Evolutionary conservation across 495 filamentous ascomycete genomes (phyloP), one percentile per base, ranked within the genome.

Genomic region (Aspergillus ostianus): DNA sequence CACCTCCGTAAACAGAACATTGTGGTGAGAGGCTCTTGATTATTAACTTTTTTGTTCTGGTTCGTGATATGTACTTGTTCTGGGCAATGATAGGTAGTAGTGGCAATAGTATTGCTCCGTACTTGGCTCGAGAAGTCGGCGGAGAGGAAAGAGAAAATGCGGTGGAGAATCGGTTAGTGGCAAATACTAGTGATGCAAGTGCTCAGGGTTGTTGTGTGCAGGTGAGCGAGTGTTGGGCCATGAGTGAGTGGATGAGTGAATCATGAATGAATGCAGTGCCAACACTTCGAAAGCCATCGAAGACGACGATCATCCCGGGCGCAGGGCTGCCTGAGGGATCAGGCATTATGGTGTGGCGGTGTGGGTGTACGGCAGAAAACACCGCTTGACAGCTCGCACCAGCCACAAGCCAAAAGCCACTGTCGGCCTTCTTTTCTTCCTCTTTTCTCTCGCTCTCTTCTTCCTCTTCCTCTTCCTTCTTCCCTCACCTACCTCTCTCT

Each of bases 1-100:
- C 74, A 90, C 89, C 89, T 92, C 68, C 90, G 80, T 32, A 94
- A 82, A 77, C 90, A 94, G 67, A 93, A 94, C 90, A 94, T 92
- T 61, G 53, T 72, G 68, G 36, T 56, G 53, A 53, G 47, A 41
- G 36, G n/a, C 2, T 26, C 23, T 26, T 26, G 23, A n/a, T 26
- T 26, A 26, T 2, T 26, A 26, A 26, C 4, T 26, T 55, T 57
- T 49, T 44, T n/a, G n/a, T n/a, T 29, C 30, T 30, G 50, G 51
- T 46, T 18, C 8, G 1, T 0, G 27, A 51, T 44, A 17, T 21
- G 36, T 41, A 41, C 36, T 41, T 41, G 3, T 41, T 41, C 13
- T 15, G 10, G 36, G 29, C 29, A 7, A 32, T n/a, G n/a, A n/a
- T n/a, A n/a, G n/a, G n/a, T n/a, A 32, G 29, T 26, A 32, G 30